phyloP scores from a whole-genome alignment of 2,329 filamentous ascomycete genomes.

The Fusarium longipes region DNA sequence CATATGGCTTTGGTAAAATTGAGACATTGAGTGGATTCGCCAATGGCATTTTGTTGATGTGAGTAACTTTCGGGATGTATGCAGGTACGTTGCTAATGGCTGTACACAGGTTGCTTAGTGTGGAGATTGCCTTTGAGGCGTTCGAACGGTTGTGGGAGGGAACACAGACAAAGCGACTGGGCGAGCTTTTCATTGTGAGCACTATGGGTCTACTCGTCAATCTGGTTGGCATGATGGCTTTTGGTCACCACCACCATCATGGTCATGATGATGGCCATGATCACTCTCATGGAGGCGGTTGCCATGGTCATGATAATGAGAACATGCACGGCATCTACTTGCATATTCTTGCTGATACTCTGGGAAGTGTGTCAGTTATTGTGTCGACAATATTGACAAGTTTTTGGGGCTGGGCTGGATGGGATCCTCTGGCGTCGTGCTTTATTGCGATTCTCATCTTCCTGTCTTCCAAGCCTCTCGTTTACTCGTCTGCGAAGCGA shows the following conservation, averaged over 20 bases:
- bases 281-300: conserved; percentile 53
- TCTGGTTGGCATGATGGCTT: conserved; percentile 88
- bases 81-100: conserved; percentile 24
- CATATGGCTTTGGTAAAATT: conserved; percentile 96
- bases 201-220: conserved; percentile 89
- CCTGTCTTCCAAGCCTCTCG: conserved; percentile 88
- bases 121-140: conserved; percentile 96
- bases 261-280: conserved; percentile 56
- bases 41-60: conserved; percentile 95
- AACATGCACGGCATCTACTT: conserved; percentile 99
- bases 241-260: conserved; percentile 73
- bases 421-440: conserved; percentile 94
- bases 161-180: conserved; percentile 82
- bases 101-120: conserved; percentile 78
- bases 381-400: conserved; percentile 89
- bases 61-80: conserved; percentile 48
- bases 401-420: conserved; percentile 89
- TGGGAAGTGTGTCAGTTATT: conserved; percentile 94
- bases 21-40: conserved; percentile 96
- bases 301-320: conserved; percentile 80
- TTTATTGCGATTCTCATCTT: conserved; percentile 95
- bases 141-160: conserved; percentile 88
- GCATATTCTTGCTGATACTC: conserved; percentile 92
- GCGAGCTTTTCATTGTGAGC: conserved; percentile 90
- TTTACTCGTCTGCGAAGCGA: conserved; percentile 83